Evolutionary conservation across 208 protist genomes (phyloP), one percentile per base, ranked within the genome.

Genomic region (Trypanosoma brucei): DNA sequence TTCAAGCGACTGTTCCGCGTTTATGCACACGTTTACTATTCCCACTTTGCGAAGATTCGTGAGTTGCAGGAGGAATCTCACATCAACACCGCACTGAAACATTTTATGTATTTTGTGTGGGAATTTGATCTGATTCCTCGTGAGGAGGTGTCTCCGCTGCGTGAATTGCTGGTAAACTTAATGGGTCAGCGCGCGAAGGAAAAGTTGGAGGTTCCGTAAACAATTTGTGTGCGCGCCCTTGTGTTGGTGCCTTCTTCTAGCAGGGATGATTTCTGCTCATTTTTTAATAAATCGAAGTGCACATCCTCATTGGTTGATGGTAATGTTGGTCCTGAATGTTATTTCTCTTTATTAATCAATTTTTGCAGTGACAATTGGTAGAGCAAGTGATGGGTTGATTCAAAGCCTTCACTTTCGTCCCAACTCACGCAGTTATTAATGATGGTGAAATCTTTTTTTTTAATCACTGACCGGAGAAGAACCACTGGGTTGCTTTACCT

Each of bases 1-100:
- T 99, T 99, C 76, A 96, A 97, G 51, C 75, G 98, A 34, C 81
- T 99, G 13, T 99, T 99, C 74, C 84, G 98, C 40, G 96, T 99
- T 0, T 99, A 99, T 74, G 98, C 95, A 11, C 98, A 99, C 65
- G 98, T 99, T 48, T 99, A 99, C 74, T 93, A 99, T 80, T 91
- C 84, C n/a, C 98, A 99, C 73, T 98, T 98, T 65, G 67, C 85
- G 36, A 93, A 97, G 60, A 97, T 99, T 38, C 76, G 91, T 0
- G 79, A 83, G 39, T 76, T 99, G 36, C 90, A 92, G 64, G 97
- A 98, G 68, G 97, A 99, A 75, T 95, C 96, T 8, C 98, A 99
- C 71, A 73, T 99, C 30, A 99, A 99, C 76, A 99, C 98, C 7
- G 95, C 90, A 44, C 96, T 98, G 61, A 98, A 96, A 72, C 86